Evolutionary conservation across 768 basidiomycete genomes (phyloP).

Genomic region (Podaxis sp.): DNA sequence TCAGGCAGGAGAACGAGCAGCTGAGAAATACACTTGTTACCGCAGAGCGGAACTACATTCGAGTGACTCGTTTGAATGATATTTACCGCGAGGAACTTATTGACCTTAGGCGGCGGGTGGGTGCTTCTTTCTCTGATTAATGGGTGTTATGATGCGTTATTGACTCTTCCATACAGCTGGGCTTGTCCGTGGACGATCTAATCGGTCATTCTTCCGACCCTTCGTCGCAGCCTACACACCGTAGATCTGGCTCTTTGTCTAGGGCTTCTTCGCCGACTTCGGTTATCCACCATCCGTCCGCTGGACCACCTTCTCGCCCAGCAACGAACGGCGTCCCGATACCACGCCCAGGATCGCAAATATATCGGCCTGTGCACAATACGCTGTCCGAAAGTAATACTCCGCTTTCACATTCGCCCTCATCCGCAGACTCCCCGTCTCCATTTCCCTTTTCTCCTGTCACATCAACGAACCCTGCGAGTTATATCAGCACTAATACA

Average conservation of each 20-base stretch:
- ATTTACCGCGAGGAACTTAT: conserved; percentile 83
- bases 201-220: conserved; percentile 70
- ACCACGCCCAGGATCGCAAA: conserved; percentile 63
- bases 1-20: conserved; percentile 77
- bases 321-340: conserved; percentile 62
- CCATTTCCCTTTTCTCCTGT: conserved; percentile 65
- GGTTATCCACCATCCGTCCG: conserved; percentile 26
- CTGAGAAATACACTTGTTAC: conserved; percentile 62
- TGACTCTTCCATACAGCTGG: conserved; percentile 41
- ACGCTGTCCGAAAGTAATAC: conserved; percentile 50
- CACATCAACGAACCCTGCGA: conserved; percentile 47
- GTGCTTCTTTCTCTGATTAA: conserved; percentile 24
- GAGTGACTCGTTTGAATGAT: conserved; percentile 72
- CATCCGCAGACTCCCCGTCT: conserved; percentile 63
- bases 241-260: conserved; percentile 36
- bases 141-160: neutral
- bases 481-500: conserved; percentile 55
- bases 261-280: conserved; percentile 44
- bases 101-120: conserved; percentile 67
- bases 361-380: conserved; percentile 48
- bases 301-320: conserved; percentile 12
- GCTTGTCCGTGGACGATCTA: conserved; percentile 73
- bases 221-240: conserved; percentile 68
- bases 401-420: conserved; percentile 61
- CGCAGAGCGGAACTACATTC: conserved; percentile 74